phyloP scores from a whole-genome alignment of 75 land plant species.

The Larix kaempferi region DNA sequence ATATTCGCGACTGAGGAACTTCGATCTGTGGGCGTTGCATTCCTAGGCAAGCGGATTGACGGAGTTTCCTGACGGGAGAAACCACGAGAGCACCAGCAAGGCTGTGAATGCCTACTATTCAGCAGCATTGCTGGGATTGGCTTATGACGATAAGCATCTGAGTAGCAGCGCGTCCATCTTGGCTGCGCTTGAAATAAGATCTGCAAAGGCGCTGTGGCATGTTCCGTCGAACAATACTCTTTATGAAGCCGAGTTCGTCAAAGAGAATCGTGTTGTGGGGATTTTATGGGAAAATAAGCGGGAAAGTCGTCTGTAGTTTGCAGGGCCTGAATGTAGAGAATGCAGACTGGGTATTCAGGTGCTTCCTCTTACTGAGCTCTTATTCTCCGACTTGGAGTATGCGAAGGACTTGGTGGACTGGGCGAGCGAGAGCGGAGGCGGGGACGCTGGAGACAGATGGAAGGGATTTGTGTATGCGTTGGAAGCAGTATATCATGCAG shows the following conservation, averaged over 20 bases:
- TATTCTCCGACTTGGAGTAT: conserved; percentile 61
- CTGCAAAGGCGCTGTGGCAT: conserved; percentile 23
- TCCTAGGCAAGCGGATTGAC: conserved; percentile 37
- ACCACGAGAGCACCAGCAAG: conserved; percentile 44
- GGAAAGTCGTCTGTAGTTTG: conserved; percentile 90
- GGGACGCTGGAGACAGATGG: conserved; percentile 88
- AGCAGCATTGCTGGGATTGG: conserved; percentile 27
- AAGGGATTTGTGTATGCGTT: conserved; percentile 34
- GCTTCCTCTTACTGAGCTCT: conserved; percentile 67
- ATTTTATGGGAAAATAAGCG: conserved; percentile 92
- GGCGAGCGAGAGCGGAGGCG: conserved; percentile 46
- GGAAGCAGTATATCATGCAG: conserved; percentile 62
- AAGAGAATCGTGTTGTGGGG: conserved; percentile 69
- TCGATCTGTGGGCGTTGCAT: conserved; percentile 33
- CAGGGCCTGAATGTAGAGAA: conserved; percentile 73
- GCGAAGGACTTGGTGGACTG: conserved; percentile 74
- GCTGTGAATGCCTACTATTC: conserved; percentile 40
- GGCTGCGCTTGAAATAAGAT: conserved; percentile 25
- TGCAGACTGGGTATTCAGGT: conserved; percentile 85
- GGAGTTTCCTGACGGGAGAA: conserved; percentile 33
- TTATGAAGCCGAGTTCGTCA: conserved; percentile 63
- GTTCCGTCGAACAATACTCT: conserved; percentile 15
- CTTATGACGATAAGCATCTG: conserved; percentile 17
- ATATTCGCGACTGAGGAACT: conserved; percentile 15
- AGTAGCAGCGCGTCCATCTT: conserved; percentile 15